phyloP scores from a whole-genome alignment of 148 eudicot genomes.

The Rheum nobile region DNA sequence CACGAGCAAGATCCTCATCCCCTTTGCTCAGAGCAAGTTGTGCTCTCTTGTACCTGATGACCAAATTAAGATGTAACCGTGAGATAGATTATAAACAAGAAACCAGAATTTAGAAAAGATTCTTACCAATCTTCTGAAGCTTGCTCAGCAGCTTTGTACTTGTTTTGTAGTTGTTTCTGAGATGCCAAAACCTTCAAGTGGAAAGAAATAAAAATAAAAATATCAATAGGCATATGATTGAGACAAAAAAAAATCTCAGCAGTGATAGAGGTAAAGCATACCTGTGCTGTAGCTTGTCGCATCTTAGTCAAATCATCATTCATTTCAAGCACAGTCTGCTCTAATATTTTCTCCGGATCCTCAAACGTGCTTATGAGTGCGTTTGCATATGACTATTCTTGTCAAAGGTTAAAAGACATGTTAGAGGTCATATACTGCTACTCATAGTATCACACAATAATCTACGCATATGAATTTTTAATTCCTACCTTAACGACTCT shows the following conservation, averaged over 20 bases:
- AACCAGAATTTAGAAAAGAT: conserved; percentile 4
- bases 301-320: conserved; percentile 85
- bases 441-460: not conserved
- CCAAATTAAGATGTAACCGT: conserved; percentile 9
- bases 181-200: conserved; percentile 82
- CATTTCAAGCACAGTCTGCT: conserved; percentile 87
- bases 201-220: conserved; percentile 8
- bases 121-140: conserved; percentile 94
- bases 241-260: not conserved
- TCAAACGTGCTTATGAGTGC: conserved; percentile 74
- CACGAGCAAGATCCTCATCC: conserved; percentile 98
- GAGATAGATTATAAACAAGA: not conserved
- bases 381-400: conserved; percentile 76
- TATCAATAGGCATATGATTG: not conserved
- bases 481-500: conserved; percentile 82
- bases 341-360: conserved; percentile 97
- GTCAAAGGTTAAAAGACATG: not conserved
- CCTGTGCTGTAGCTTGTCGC: conserved; percentile 99
- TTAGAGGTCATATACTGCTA: not conserved
- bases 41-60: conserved; percentile 73
- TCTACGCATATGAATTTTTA: not conserved
- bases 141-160: conserved; percentile 68
- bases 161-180: conserved; percentile 90
- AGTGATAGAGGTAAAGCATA: conserved; percentile 14
- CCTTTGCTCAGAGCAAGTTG: conserved; percentile 93